phyloP scores from a whole-genome alignment of 2,329 filamentous ascomycete genomes.

The Fusarium liriodendri region DNA sequence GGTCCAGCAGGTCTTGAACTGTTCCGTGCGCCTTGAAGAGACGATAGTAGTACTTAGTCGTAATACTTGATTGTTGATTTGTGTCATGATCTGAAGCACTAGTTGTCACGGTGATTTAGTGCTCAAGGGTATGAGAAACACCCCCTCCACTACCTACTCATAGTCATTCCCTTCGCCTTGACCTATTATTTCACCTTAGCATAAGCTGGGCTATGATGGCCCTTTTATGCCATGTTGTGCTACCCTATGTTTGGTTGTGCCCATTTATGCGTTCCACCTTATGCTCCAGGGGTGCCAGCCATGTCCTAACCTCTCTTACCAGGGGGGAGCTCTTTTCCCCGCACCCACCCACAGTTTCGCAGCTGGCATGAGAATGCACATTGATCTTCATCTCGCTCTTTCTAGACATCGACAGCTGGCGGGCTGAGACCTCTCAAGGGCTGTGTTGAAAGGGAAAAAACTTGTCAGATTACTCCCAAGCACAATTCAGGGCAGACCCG shows the following conservation, averaged over 20 bases:
- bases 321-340: not conserved
- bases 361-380: not conserved
- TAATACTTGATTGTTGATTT: not conserved
- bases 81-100: not conserved
- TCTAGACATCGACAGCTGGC: not conserved
- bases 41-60: not conserved
- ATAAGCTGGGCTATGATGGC: not conserved
- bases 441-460: not conserved
- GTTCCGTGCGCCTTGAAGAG: not conserved
- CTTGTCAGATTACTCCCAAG: not conserved
- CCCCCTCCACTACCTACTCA: too few species aligned
- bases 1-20: accelerated
- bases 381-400: not conserved
- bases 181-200: not conserved
- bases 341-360: not conserved
- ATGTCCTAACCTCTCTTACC: not conserved
- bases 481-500: not conserved
- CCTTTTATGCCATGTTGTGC: not conserved
- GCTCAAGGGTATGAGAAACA: not conserved
- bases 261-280: not conserved
- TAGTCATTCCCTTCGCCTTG: not conserved
- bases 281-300: not conserved
- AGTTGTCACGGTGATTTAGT: not conserved
- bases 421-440: not conserved
- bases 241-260: not conserved